phyloP scores from a whole-genome alignment of 192 early-diverging fungal genomes.

The Podila verticillata region DNA sequence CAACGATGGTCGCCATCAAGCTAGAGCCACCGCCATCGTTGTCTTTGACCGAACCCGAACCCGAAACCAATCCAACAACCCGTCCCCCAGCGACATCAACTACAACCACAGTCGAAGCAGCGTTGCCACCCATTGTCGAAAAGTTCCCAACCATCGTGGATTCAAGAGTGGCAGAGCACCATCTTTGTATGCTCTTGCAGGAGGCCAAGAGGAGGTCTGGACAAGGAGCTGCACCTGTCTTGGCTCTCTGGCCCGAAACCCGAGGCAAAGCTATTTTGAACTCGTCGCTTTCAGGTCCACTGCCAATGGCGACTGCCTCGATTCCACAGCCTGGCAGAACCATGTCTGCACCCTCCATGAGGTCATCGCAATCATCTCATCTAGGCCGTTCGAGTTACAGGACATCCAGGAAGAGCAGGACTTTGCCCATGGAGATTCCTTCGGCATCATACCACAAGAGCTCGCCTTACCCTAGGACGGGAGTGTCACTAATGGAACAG shows the following conservation, averaged over 20 bases:
- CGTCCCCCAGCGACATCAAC: neutral
- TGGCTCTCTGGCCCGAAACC: constrained; percentile 30
- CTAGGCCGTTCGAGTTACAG: constrained; percentile 5
- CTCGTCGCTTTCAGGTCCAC: constrained; percentile 9
- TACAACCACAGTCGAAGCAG: neutral
- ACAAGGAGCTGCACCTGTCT: constrained; percentile 14
- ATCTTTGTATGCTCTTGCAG: constrained; percentile 34
- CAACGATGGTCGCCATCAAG: neutral
- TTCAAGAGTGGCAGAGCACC: constrained; percentile 17
- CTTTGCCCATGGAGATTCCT: constrained; percentile 13
- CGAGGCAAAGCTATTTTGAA: constrained; percentile 26
- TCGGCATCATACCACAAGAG: neutral
- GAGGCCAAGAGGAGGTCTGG: constrained; percentile 36
- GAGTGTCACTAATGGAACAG: constrained; percentile 42
- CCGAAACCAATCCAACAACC: neutral
- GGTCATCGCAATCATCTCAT: neutral
- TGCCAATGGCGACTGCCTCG: constrained; percentile 9
- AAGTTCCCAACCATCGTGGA: constrained; percentile 12
- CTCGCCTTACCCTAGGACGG: constrained; percentile 19
- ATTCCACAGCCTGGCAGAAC: constrained; percentile 18
- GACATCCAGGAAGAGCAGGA: constrained; percentile 11
- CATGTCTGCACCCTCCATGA: constrained; percentile 27
- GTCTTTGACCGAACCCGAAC: neutral
- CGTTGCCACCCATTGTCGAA: neutral
- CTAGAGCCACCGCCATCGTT: neutral